Conservation (phyloP, 148 eudicot species). For the Rhododendron ferrugineum region DNA sequence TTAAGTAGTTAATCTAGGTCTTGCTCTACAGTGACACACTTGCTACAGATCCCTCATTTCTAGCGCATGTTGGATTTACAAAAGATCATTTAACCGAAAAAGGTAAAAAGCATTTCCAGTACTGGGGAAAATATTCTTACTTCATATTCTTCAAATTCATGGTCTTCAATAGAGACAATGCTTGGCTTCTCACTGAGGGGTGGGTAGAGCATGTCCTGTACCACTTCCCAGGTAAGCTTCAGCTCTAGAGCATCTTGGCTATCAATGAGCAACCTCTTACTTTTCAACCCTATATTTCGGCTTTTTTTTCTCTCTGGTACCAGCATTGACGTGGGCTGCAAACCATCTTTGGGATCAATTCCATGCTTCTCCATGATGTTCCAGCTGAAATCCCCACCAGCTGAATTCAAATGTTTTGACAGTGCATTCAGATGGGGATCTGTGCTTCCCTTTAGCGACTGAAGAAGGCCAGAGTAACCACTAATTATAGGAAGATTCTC, state of each 20-base stretch:
- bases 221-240: conserved; percentile 62
- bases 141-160: conserved; percentile 74
- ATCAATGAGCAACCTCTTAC: conserved; percentile 70
- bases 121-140: conserved; percentile 31
- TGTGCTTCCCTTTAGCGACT: conserved; percentile 54
- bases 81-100: background rate
- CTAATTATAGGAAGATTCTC: conserved; percentile 35
- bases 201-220: conserved; percentile 65
- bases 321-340: conserved; percentile 24
- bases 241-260: conserved; percentile 59
- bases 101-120: background rate
- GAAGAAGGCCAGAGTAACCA: conserved; percentile 51
- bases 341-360: conserved; percentile 35
- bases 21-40: background rate
- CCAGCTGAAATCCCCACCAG: conserved; percentile 39
- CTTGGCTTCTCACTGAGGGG: conserved; percentile 55
- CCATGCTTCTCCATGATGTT: conserved; percentile 42
- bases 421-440: conserved; percentile 44
- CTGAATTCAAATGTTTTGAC: conserved; percentile 43
- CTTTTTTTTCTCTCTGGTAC: conserved; percentile 60
- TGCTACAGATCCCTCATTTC: background rate
- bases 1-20: background rate
- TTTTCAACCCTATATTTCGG: conserved; percentile 68
- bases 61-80: background rate
- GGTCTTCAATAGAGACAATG: conserved; percentile 51